Evolutionary conservation across 768 basidiomycete genomes (phyloP).

Genomic region (Pulveroboletus sp.): DNA sequence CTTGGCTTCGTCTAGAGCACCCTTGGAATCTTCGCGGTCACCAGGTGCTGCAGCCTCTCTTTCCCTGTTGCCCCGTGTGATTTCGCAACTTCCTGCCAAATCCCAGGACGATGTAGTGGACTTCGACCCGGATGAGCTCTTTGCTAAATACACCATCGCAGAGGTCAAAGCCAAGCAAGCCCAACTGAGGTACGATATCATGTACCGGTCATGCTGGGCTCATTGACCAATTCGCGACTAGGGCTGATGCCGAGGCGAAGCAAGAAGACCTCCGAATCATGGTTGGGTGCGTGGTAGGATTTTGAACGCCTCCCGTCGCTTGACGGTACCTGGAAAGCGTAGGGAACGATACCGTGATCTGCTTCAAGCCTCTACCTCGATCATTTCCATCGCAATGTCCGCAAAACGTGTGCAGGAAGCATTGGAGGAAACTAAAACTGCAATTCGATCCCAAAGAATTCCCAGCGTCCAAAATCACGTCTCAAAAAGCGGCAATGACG

Average conservation of each 20-base stretch:
- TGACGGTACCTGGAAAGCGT: conserved; percentile 49
- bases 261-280: conserved; percentile 84
- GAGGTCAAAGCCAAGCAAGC: conserved; percentile 67
- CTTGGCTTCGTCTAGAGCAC: conserved; percentile 17
- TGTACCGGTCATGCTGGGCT: neutral
- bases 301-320: conserved; percentile 5
- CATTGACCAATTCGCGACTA: conserved; percentile 25
- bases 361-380: conserved; percentile 80
- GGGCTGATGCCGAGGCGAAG: conserved; percentile 80
- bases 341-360: conserved; percentile 90
- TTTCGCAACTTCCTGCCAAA: conserved; percentile 16
- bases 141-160: conserved; percentile 62
- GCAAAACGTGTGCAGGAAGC: conserved; percentile 61
- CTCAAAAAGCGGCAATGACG: conserved; percentile 38
- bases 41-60: conserved; percentile 2
- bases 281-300: conserved; percentile 73
- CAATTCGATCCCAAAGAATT: conserved; percentile 46
- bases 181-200: conserved; percentile 54
- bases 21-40: conserved; percentile 8
- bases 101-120: conserved; percentile 19
- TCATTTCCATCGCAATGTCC: conserved; percentile 69
- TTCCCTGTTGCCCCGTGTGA: conserved; percentile 1
- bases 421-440: conserved; percentile 56
- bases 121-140: conserved; percentile 69
- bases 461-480: conserved; percentile 42